Conservation (phyloP, 441 rosid genomes). For the Gossypium trilobum region DNA sequence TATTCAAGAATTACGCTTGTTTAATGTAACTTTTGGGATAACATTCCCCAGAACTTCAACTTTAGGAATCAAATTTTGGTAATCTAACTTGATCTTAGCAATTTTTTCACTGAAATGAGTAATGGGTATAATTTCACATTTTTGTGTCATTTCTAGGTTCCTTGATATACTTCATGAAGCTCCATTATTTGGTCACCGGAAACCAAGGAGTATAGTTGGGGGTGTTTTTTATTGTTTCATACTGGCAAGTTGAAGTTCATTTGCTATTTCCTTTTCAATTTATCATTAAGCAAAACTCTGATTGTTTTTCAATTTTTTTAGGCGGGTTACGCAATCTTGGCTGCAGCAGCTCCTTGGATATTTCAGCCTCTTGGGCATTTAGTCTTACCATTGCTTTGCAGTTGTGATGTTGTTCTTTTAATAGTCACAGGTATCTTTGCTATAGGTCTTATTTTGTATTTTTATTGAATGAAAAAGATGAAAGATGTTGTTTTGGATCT, state of each 20-base stretch:
- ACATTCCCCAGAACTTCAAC: background rate
- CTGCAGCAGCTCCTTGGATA: slow-evolving; percentile 55
- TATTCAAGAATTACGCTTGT: background rate
- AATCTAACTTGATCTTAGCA: background rate
- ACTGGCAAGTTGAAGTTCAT: slow-evolving; percentile 43
- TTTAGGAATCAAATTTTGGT: background rate
- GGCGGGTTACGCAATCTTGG: slow-evolving; percentile 75
- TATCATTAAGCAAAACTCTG: slow-evolving; percentile 6
- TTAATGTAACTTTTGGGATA: background rate
- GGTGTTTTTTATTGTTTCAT: slow-evolving; percentile 56
- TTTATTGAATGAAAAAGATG: background rate
- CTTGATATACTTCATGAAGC: slow-evolving; percentile 62
- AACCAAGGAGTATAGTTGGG: slow-evolving; percentile 64
- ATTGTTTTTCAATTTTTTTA: slow-evolving; percentile 21
- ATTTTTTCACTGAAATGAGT: background rate
- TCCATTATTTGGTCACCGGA: slow-evolving; percentile 71
- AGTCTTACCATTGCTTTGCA: slow-evolving; percentile 35
- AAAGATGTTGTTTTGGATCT: slow-evolving; percentile 8
- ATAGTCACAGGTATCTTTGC: slow-evolving; percentile 51
- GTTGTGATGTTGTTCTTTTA: slow-evolving; percentile 60
- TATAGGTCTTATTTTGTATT: background rate
- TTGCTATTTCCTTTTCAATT: background rate
- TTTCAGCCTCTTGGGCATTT: slow-evolving; percentile 31
- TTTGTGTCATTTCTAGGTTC: slow-evolving; percentile 38
- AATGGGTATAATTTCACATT: background rate